Conservation (phyloP, 2,329 filamentous ascomycete species). For the Aspergillus viridinutans region DNA sequence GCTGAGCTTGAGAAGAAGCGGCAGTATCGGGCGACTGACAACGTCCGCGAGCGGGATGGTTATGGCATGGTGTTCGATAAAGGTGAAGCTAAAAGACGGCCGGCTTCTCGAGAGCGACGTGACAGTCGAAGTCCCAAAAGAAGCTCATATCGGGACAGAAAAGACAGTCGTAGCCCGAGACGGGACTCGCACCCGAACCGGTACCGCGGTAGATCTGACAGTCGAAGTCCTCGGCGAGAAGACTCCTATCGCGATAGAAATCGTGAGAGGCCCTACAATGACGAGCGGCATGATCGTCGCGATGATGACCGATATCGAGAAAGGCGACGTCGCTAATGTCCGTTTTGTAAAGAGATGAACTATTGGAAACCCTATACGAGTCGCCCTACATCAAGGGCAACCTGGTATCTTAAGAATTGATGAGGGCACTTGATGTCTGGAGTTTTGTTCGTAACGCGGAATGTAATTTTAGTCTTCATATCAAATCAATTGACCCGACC, state of each 20-base stretch:
- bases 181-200: slow-evolving; percentile 26
- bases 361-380: neutral
- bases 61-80: slow-evolving; percentile 83
- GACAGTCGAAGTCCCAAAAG: slow-evolving; percentile 46
- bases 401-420: neutral
- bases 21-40: slow-evolving; percentile 73
- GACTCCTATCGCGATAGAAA: slow-evolving; percentile 33
- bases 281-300: slow-evolving; percentile 25
- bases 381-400: neutral
- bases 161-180: slow-evolving; percentile 26
- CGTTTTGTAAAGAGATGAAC: neutral
- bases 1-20: slow-evolving; percentile 81
- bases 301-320: slow-evolving; percentile 29
- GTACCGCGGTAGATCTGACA: slow-evolving; percentile 36
- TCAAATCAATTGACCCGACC: neutral
- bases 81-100: slow-evolving; percentile 16
- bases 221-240: slow-evolving; percentile 24
- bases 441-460: neutral
- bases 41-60: slow-evolving; percentile 43
- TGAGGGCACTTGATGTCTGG: neutral
- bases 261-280: slow-evolving; percentile 33
- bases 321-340: slow-evolving; percentile 18
- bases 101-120: slow-evolving; percentile 21
- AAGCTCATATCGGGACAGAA: slow-evolving; percentile 26
- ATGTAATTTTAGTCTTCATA: neutral